Evolutionary conservation across 257 asterid species (phyloP), one percentile per base, ranked within the genome.

Genomic region (Nicotiana paniculata): DNA sequence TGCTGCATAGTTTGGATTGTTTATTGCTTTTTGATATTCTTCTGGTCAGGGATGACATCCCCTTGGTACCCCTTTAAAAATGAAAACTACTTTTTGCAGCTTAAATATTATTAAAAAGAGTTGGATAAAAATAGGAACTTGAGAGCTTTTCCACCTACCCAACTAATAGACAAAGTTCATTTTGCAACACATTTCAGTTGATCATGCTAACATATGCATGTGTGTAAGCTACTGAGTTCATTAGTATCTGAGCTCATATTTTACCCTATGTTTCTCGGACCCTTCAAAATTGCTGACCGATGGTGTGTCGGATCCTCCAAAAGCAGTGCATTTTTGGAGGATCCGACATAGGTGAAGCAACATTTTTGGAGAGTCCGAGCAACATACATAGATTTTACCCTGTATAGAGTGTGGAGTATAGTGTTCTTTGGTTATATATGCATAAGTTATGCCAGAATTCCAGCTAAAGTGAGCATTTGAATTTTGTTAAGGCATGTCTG

Each of bases 401-500:
- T 1, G 0, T 74, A 4, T 48, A 70, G 61, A 3, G 6, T 24
- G 79, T 46, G 62, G 21, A 70, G 18, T 48, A 74, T 11, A 13
- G 43, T 48, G 3, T 26, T 75, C 12, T 48, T 26, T 26, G 35
- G 43, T 75, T 75, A 7, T 75, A 7, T 26, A 15, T 51, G 43
- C 9, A 15, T 74, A 26, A 12, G 15, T 51, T 26, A 74, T 74
- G 17, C 17, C 35, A 15, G 3, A 72, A 16, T 2, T 68, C 35
- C 64, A 80, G 55, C 84, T 87, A 48, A 87, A 35, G 13, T 55
- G 53, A 30, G 46, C 37, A 30, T 35, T 55, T 84, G 3, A 48
- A 26, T 51, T 7, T 26, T 75, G 63, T 51, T 51, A 82, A 94
- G 99, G 99, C 82, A 96, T 96, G 99, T 88, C 70, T 18, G 94